Base-by-base conservation (phyloP, 371 early-diverging fungal genomes). In the Capniomyces stellatus region DNA sequence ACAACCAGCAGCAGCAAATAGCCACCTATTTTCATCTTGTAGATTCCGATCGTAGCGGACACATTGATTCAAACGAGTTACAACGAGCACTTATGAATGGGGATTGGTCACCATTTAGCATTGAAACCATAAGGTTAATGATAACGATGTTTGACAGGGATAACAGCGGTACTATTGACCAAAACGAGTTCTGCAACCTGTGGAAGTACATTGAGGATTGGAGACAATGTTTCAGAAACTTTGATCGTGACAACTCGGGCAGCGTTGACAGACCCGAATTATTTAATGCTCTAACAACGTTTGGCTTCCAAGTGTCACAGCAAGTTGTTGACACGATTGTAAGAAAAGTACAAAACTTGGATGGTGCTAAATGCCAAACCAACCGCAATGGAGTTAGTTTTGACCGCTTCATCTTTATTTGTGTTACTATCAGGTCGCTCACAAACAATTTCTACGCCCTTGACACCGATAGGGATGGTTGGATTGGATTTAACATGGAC, bases 331-430 rank as follows among this genome's bases (percentile, higher is more conserved):
- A 65, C 43, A 40, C 72, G 29, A 60, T 85, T 24, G 73, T 87
- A 35, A 75, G 72, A 56, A 85, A 86, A 60, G 85, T 77, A 62
- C 83, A 85, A 49, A 68, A 72, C 51, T 73, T 35, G 15, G 35
- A 35, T 35, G 35, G 35, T 35, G 35, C 35, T 10, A 35, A 35
- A 35, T 6, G 10, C 6, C 6, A 6, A 10, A 35, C 10, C 6
- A 35, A 35, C 35, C 61, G 58, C 69, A 77, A 54, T 69, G 77
- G 67, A 53, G 79, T 87, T 52, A 79, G 82, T 21, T 89, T 89
- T 60, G 87, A 85, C 63, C 78, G 82, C 60, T 87, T 88, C 69
- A 87, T 88, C 46, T 76, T 75, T 54, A 69, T 76, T 19, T 89
- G 89, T 59, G 87, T 88, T 43, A 83, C 81, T 39, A 69, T 88